Percentiles rank a stretch among this genome's conserved stretches.
Evolutionary conservation across 1,139 yeast species (phyloP).

Genomic region (Taiozyma sp.): DNA sequence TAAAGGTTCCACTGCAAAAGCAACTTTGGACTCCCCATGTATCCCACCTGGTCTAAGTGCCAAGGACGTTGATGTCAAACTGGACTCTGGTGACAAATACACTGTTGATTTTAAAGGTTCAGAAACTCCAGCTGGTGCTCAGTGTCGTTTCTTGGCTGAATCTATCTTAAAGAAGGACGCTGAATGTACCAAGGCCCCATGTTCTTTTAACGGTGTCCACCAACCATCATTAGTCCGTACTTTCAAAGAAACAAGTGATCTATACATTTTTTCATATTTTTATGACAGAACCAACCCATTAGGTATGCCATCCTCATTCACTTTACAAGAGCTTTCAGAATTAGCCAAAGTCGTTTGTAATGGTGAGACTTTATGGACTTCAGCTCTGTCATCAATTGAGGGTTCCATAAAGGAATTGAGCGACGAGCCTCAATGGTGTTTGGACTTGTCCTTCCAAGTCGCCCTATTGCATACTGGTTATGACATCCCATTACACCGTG

Average conservation of each 20-base stretch:
- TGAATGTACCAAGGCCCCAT: slow-evolving; percentile 68
- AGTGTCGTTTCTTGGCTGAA: slow-evolving; percentile 85
- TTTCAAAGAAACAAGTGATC: slow-evolving; percentile 63
- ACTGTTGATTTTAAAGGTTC: slow-evolving; percentile 76
- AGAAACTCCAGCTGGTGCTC: slow-evolving; percentile 50
- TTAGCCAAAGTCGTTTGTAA: slow-evolving; percentile 80
- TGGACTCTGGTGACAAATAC: slow-evolving; percentile 44
- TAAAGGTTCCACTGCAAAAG: slow-evolving; percentile 35
- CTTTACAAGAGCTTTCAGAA: slow-evolving; percentile 76
- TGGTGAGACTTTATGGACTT: slow-evolving; percentile 71
- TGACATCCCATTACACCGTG: slow-evolving; percentile 87
- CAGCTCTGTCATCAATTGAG: slow-evolving; percentile 49
- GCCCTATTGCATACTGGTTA: slow-evolving; percentile 91
- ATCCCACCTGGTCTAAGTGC: slow-evolving; percentile 67
- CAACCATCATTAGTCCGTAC: slow-evolving; percentile 85
- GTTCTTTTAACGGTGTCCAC: slow-evolving; percentile 95
- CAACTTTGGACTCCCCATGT: slow-evolving; percentile 70
- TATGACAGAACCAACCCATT: slow-evolving; percentile 91
- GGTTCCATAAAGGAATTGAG: slow-evolving; percentile 62
- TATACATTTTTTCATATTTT: slow-evolving; percentile 88
- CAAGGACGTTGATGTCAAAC: slow-evolving; percentile 50
- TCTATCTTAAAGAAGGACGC: slow-evolving; percentile 75
- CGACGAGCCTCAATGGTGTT: slow-evolving; percentile 89
- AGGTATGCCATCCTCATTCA: slow-evolving; percentile 90
- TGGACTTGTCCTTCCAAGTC: slow-evolving; percentile 84